phyloP scores from a whole-genome alignment of 495 filamentous ascomycete species.

The Penicillium ucsense region DNA sequence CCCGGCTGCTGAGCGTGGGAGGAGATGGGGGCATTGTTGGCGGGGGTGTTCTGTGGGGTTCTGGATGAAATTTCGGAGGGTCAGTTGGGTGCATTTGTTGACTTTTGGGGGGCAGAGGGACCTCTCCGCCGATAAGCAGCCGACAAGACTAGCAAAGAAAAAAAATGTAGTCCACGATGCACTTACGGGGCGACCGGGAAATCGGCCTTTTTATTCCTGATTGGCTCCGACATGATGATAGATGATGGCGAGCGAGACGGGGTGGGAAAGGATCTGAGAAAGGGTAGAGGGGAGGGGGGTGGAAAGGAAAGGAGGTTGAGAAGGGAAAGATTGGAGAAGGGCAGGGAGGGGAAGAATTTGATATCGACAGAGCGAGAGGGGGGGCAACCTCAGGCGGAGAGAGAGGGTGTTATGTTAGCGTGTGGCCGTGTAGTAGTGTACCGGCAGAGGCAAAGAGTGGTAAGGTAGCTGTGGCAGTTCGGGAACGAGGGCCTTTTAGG shows the following conservation, averaged over 20 bases:
- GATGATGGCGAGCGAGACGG: slow-evolving; percentile 2
- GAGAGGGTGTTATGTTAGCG: too few species aligned
- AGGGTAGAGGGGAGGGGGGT: slow-evolving; percentile 8
- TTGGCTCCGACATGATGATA: slow-evolving; percentile 74
- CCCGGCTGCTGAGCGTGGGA: slow-evolving; percentile 95
- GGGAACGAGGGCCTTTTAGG: slow-evolving; percentile 35
- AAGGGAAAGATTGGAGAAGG: slow-evolving; percentile 16
- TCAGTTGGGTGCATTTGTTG: slow-evolving; percentile 14
- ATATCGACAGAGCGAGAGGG: slow-evolving; percentile 28
- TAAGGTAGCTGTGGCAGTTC: slow-evolving; percentile 10
- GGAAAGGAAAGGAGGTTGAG: slow-evolving; percentile 2
- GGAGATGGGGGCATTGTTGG: slow-evolving; percentile 90
- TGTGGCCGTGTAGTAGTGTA: too few species aligned
- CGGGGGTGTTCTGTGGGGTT: slow-evolving; percentile 94
- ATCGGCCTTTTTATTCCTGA: slow-evolving; percentile 81
- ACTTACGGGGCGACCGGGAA: slow-evolving; percentile 76
- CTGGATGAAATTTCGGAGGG: slow-evolving; percentile 30
- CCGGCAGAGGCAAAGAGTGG: too few species aligned
- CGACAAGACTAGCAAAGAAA: slow-evolving; percentile 5
- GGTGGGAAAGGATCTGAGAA: slow-evolving; percentile 4
- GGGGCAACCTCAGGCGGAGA: background rate
- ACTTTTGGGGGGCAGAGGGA: too few species aligned
- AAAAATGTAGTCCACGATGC: background rate
- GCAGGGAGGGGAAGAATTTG: slow-evolving; percentile 30
- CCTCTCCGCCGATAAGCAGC: slow-evolving; percentile 8